Conservation (phyloP, 192 early-diverging fungal genomes). For the Umbelopsis ramanniana region DNA sequence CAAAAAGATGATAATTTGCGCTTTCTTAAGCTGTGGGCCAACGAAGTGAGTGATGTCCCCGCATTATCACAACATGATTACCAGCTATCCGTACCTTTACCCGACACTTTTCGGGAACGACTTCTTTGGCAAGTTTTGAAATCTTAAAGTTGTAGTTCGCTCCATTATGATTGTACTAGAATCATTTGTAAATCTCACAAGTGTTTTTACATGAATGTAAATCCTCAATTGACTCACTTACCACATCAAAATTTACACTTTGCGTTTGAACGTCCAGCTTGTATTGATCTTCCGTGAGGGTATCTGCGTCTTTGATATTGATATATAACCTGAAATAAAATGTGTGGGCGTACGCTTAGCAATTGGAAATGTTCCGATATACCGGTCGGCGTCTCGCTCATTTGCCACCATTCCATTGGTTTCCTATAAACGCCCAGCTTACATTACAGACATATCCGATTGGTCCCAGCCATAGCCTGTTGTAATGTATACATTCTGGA, state of each 20-base stretch:
- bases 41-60: neutral
- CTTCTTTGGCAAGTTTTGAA: conserved; percentile 16
- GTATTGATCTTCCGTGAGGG: conserved; percentile 20
- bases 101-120: conserved; percentile 19
- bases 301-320: conserved; percentile 15
- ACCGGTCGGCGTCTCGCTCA: too few relatives aligned
- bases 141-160: conserved; percentile 31
- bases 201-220: neutral
- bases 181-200: neutral
- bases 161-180: conserved; percentile 27
- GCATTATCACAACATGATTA: neutral
- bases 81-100: conserved; percentile 17
- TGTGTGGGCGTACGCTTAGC: neutral
- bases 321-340: conserved; percentile 12
- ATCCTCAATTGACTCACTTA: neutral
- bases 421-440: neutral
- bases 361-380: neutral
- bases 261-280: conserved; percentile 17
- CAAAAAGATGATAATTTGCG: conserved; percentile 27
- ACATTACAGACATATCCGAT: conserved; percentile 26
- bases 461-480: conserved; percentile 27
- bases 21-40: conserved; percentile 19
- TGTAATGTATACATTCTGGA: conserved; percentile 26
- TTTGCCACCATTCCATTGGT: too few relatives aligned
- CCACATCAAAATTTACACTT: conserved; percentile 28